Base-by-base conservation (phyloP, 2,329 filamentous ascomycete genomes). In the Tolypocladium album region DNA sequence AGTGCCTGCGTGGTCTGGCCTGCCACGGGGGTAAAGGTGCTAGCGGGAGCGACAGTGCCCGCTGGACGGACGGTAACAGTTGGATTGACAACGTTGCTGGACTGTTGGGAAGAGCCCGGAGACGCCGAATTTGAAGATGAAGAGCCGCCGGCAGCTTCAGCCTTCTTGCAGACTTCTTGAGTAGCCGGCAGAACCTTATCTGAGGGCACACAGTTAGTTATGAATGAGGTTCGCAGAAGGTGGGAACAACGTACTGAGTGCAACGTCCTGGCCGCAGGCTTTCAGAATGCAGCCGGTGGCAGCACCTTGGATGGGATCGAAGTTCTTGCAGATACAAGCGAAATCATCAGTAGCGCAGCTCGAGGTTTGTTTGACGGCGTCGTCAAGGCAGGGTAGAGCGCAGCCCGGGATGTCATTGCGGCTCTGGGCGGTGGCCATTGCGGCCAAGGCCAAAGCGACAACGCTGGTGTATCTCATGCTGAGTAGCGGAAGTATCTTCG, bases 121-220 rank as follows among this genome's bases (percentile, higher is more conserved):
- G 43, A 13, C 12, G 43, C 43, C 43, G n/a, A 4, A 4, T 8
- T 4, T 11, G 42, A 22, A 22, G 43, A 13, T 11, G 43, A 43
- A 20, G 42, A 13, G 43, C 43, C 22, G 11, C 36, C 43, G n/a
- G n/a, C n/a, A 9, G 43, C 43, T 15, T 45, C 3, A 6, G 43
- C 43, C 43, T 45, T 24, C 24, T 42, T 59, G 65, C 69, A 71
- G 60, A 71, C 64, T 56, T 62, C 61, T 34, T 66, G 55, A 47
- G 67, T 67, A 58, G 67, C 68, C 55, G 71, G 69, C 58, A 71
- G 61, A 56, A 72, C 70, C 62, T 72, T 58, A 61, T 62, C 71
- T 74, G 59, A 22, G 8, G 13, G 8, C 13, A 27, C 4, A 13
- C 3, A 4, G 38, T 43, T 17, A 57, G 57, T 12, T 22, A 6